A percentile compares a stretch with the other conserved stretches of the same genome.
phyloP scores from a whole-genome alignment of 2,329 filamentous ascomycete species.

The Ophiostoma novo-ulmi region DNA sequence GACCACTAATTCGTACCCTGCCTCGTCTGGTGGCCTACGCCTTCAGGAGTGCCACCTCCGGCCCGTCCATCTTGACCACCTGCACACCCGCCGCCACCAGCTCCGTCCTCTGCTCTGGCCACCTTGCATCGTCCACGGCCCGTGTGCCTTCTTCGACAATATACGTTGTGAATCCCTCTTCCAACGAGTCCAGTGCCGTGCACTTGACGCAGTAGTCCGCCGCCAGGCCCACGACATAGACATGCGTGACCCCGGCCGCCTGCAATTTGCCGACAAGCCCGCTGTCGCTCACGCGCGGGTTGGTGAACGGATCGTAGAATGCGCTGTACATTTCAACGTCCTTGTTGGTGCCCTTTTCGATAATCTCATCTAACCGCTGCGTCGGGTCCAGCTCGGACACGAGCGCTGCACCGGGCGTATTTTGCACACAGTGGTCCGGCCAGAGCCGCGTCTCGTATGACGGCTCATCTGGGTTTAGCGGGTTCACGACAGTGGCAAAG shows the following conservation, averaged over 20 bases:
- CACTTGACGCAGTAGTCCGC: conserved; percentile 83
- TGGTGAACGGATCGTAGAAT: conserved; percentile 74
- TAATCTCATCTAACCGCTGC: conserved; percentile 53
- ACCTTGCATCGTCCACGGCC: conserved; percentile 60
- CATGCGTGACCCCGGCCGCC: conserved; percentile 59
- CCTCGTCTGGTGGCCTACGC: background rate
- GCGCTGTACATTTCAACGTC: conserved; percentile 90
- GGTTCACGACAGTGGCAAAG: conserved; percentile 60
- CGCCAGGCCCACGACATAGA: conserved; percentile 81
- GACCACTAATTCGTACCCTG: too few relatives aligned
- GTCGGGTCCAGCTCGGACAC: conserved; percentile 63
- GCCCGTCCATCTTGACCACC: conserved; percentile 54
- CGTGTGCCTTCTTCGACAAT: conserved; percentile 74
- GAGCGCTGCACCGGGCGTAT: conserved; percentile 65
- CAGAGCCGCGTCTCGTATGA: conserved; percentile 68
- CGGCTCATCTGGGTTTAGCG: conserved; percentile 54
- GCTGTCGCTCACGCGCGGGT: conserved; percentile 55
- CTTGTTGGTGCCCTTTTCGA: conserved; percentile 72
- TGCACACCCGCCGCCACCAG: conserved; percentile 56
- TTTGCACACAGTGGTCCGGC: conserved; percentile 84
- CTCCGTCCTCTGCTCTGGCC: conserved; percentile 51
- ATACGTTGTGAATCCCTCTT: conserved; percentile 70
- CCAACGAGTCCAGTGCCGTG: conserved; percentile 72
- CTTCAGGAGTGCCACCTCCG: conserved; percentile 50
- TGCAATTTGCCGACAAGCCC: conserved; percentile 57